These are phyloP conservation scores for Pouteria campechiana DNA, from an alignment of 179 eudicot genomes.

Conservation along the genomic window DNA sequence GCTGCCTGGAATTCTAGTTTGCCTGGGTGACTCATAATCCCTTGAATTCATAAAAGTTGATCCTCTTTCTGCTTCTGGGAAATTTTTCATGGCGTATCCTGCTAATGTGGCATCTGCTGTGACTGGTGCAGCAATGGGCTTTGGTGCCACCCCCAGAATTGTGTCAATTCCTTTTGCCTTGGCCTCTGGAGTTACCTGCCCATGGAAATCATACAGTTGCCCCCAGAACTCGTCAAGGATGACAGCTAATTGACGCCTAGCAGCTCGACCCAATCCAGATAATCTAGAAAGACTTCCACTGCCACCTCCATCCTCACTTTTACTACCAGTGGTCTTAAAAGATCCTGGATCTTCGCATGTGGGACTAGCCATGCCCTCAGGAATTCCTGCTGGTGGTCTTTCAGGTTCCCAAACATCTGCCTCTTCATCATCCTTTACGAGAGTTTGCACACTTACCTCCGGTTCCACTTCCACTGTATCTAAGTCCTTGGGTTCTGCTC, in stretches of 20 bases:
- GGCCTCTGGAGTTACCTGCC: slow-evolving; percentile 66
- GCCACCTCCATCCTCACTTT: slow-evolving; percentile 70
- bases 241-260: slow-evolving; percentile 66
- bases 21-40: slow-evolving; percentile 17
- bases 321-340: slow-evolving; percentile 60
- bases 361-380: slow-evolving; percentile 20
- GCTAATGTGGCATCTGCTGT: slow-evolving; percentile 27
- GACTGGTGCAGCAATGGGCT: slow-evolving; percentile 19
- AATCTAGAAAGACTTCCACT: slow-evolving; percentile 79
- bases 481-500: slow-evolving; percentile 21
- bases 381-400: slow-evolving; percentile 30
- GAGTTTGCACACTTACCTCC: slow-evolving; percentile 29
- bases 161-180: slow-evolving; percentile 52
- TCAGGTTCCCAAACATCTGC: slow-evolving; percentile 47
- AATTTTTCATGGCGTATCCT: too few relatives aligned
- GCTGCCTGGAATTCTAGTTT: slow-evolving; percentile 10
- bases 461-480: slow-evolving; percentile 30
- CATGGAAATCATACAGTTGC: slow-evolving; percentile 85
- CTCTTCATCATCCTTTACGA: slow-evolving; percentile 45
- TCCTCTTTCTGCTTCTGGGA: slow-evolving; percentile 27
- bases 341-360: slow-evolving; percentile 66
- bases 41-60: slow-evolving; percentile 19
- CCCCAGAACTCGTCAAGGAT: slow-evolving; percentile 97
- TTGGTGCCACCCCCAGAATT: slow-evolving; percentile 47
- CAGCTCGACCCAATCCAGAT: slow-evolving; percentile 79